These are phyloP conservation scores for Diplodia intermedia DNA, from an alignment of 2,329 filamentous ascomycete genomes.

Conservation along the genomic window DNA sequence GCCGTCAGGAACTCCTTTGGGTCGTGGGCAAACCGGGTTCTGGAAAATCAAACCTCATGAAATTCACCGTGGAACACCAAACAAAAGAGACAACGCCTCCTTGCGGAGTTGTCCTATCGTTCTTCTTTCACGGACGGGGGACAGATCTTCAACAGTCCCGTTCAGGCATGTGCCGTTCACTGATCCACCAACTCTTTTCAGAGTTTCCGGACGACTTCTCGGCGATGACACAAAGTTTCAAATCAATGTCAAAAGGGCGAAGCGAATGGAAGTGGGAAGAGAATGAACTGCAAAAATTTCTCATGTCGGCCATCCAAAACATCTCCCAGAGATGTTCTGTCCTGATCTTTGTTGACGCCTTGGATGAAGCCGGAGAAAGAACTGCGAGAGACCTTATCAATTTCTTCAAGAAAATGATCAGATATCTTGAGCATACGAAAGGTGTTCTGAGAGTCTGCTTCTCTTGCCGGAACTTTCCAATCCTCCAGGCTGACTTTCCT, in stretches of 20 bases:
- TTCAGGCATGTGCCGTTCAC: background rate
- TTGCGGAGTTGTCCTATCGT: background rate
- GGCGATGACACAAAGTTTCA: too few relatives aligned
- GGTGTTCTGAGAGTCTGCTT: background rate
- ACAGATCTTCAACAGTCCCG: background rate
- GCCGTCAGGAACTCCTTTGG: background rate
- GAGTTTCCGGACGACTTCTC: background rate
- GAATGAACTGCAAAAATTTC: background rate
- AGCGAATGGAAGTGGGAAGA: background rate
- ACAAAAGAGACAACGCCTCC: too few relatives aligned
- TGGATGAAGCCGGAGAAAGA: background rate
- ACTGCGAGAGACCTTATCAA: too few relatives aligned
- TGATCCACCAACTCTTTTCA: background rate
- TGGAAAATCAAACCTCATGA: background rate
- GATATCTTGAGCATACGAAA: too few relatives aligned
- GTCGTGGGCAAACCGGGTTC: background rate
- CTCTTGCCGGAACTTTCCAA: background rate
- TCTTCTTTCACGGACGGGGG: background rate
- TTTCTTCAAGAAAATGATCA: too few relatives aligned
- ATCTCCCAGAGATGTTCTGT: too few relatives aligned
- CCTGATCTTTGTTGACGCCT: background rate
- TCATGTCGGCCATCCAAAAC: background rate
- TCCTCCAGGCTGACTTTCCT: background rate
- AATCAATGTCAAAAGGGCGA: background rate
- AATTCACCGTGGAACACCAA: background rate